Base-by-base conservation (phyloP, 106 monocot species). In the Vanilla planifolia region DNA sequence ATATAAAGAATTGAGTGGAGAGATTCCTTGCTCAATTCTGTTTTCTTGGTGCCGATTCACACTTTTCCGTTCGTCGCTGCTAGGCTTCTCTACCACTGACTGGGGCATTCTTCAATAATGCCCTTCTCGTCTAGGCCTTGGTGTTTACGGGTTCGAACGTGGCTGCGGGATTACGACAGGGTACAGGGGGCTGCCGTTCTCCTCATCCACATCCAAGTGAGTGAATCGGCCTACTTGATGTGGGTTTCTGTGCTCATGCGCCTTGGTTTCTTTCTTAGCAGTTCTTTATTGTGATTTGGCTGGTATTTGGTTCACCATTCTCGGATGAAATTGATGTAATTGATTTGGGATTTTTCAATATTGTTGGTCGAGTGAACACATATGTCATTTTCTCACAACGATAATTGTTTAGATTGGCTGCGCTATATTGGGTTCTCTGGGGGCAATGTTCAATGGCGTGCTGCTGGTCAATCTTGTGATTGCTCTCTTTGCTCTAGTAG, bases 401-500 rank as follows among this genome's bases (percentile, higher is more conserved):
- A 21, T 36, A 67, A 21, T 6, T 37, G 13, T 66, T 28, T 46
- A 88, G 89, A 84, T 89, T 72, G 89, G 75, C 6, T 84, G 89
- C 52, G 36, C 89, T 13, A 19, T 89, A 59, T 33, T 89, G 22
- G 89, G 89, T 33, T 89, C 89, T 4, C 55, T 89, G 20, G 78
- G 81, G 13, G 84, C 81, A 3, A 26, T 64, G 63, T 89, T 78
- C 60, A 89, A 78, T 56, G 89, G 84, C 19, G 80, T 89, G 43
- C 21, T 78, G 67, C 64, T 89, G 80, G 46, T 84, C 48, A 80
- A 89, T 68, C 68, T 89, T 15, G 84, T 72, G 50, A 69, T 81
- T 19, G 67, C 84, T 11, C 78, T 89, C 33, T 89, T 84, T 63
- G 89, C 84, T 0, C 64, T 89, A 9, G 72, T 89, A 6, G 84